A percentile compares a stretch with the other conserved stretches of the same genome.
Evolutionary conservation across 2,329 filamentous ascomycete genomes (phyloP).

Genomic region (Fusarium sambucinum): DNA sequence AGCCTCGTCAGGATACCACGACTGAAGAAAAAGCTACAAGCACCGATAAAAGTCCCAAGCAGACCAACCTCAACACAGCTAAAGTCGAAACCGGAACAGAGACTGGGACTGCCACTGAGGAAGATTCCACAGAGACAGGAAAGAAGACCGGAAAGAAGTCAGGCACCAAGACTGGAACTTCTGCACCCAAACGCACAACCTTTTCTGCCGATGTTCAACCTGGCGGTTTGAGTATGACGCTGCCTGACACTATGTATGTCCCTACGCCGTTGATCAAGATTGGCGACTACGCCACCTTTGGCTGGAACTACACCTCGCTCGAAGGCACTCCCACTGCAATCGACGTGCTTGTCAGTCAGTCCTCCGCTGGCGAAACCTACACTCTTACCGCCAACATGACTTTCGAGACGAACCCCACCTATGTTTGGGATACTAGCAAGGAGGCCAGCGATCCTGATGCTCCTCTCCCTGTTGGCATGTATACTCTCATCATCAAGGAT

Average conservation of each 20-base stretch:
- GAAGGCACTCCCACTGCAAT: conserved; percentile 69
- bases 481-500: conserved; percentile 73
- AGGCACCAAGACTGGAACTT: conserved; percentile 43
- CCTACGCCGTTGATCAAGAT: conserved; percentile 69
- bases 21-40: conserved; percentile 37
- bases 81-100: conserved; percentile 37
- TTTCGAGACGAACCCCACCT: conserved; percentile 63
- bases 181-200: conserved; percentile 52
- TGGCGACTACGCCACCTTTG: conserved; percentile 69
- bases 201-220: conserved; percentile 61
- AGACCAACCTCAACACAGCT: conserved; percentile 58
- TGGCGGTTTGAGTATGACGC: conserved; percentile 66
- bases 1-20: conserved; percentile 24
- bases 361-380: conserved; percentile 64
- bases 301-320: conserved; percentile 75
- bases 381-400: conserved; percentile 74
- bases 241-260: conserved; percentile 60
- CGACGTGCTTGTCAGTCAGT: conserved; percentile 70
- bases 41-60: conserved; percentile 39
- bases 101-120: conserved; percentile 29
- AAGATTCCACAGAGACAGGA: conserved; percentile 19
- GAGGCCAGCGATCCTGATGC: conserved; percentile 59
- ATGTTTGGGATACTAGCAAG: conserved; percentile 69
- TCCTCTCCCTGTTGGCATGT: conserved; percentile 66
- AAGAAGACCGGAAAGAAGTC: conserved; percentile 42